Evolutionary conservation across 2,329 filamentous ascomycete genomes (phyloP), one percentile per base, ranked within the genome.

Genomic region (Calonectria pseudoreteaudii): DNA sequence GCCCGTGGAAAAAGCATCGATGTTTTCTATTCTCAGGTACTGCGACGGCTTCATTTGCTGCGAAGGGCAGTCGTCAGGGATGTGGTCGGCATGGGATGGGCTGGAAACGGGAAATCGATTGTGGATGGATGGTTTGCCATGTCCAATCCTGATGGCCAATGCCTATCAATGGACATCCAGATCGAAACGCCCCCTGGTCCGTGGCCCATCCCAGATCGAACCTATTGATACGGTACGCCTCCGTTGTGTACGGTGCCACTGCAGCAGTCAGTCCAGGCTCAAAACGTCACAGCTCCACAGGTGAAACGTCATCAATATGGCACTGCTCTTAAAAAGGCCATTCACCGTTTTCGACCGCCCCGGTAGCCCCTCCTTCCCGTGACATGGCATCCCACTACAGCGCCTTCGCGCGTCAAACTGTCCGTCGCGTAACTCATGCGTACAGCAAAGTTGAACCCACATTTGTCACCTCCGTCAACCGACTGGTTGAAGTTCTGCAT

Each of bases 191-290:
- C 30, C 30, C 28, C 36, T 23, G 44, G 38, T 64, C 49, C 7
- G 31, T 36, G n/a, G 41, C 47, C 66, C 28, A 62, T 50, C 53
- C 50, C 38, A 71, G 64, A 56, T 66, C 44, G 56, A 31, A 60
- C 71, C 34, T 41, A 66, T 66, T 66, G 52, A 73, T 73, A 69
- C 71, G 60, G 66, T 68, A 62, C n/a, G 41, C 14, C 65, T 47
- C 62, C 62, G 69, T 66, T 50, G 62, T 66, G 69, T 50, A 72
- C 70, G 50, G 70, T 58, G 36, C 34, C 36, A 23, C 52, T 30
- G 49, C 65, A 13, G 41, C 34, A 11, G 13, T 38, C 68, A 36
- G 58, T 36, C 38, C 34, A 28, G 56, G 14, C 18, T 16, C 41
- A 36, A 58, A 38, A 58, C 50, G 50, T 34, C 68, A 66, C 44